Base-by-base conservation (phyloP, 305 asterid species). In the Fraxinus albicans region DNA sequence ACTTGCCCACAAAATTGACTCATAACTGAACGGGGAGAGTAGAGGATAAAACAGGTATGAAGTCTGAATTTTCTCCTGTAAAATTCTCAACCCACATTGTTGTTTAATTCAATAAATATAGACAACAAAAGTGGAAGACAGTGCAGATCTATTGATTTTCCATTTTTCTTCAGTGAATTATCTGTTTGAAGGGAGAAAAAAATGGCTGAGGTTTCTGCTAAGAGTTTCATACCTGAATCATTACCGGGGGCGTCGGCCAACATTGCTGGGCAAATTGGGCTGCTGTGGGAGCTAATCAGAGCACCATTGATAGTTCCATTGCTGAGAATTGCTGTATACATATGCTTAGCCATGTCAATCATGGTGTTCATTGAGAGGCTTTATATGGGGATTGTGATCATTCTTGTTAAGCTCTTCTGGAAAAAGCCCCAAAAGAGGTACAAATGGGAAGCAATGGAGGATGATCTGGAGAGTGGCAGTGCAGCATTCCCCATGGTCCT, bases 301-400 rank as follows among this genome's bases (percentile, higher is more conserved):
- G 90, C 89, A 53, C 97, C 97, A 67, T 79, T 93, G 84, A 87
- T 93, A 40, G 95, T 90, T 4, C 97, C 97, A 23, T 13, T 92
- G 79, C 82, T 93, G 79, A 85, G 78, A 2, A 4, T 88, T n/a
- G 85, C 90, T 35, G 92, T 93, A 9, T 92, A 84, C 88, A 77
- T 94, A 8, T 94, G 98, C 84, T 79, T 92, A 81, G 92, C 93
- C 8, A 92, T 94, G 98, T 89, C 93, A 40, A 80, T 93, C 12
- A 92, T 93, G 97, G 92, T 93, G 84, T 93, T 93, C 91, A 31
- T 90, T 80, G 98, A 94, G 86, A 83, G 97, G 84, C 91, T 94
- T 9, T 94, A 91, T 34, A 94, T 94, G 98, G 98, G 95, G 3
- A 84, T 94, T 5, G 98, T 94, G 0, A 94, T 94, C 2, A 74